Conservation (phyloP, 306 rosid genomes). For the Cicer arietinum region DNA sequence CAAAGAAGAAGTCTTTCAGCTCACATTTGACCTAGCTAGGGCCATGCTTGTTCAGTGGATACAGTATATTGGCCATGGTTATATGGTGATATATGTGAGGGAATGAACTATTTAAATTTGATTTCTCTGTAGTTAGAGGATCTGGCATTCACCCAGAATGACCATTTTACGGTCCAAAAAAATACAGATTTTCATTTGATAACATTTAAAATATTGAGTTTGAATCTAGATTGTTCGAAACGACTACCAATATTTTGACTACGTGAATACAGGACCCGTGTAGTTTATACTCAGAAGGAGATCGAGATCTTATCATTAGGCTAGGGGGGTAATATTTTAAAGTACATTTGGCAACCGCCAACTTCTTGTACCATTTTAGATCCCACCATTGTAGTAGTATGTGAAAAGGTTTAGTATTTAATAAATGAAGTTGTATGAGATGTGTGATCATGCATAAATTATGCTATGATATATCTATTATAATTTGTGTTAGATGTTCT, state of each 20-base stretch:
- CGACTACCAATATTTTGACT: too few relatives aligned
- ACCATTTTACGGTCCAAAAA: too few relatives aligned
- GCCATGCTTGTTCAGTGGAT: slow-evolving; percentile 15
- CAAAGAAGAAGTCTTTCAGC: slow-evolving; percentile 54
- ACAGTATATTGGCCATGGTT: neutral
- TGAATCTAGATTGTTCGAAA: too few relatives aligned
- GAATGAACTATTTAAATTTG: neutral
- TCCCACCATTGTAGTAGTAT: slow-evolving; percentile 18
- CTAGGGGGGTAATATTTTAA: neutral
- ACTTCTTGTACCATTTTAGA: slow-evolving; percentile 20
- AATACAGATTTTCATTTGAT: too few relatives aligned
- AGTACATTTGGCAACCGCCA: neutral
- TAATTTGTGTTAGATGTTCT: slow-evolving; percentile 25
- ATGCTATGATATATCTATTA: slow-evolving; percentile 7
- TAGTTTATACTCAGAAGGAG: neutral
- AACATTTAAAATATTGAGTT: too few relatives aligned
- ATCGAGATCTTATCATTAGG: neutral
- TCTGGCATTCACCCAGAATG: too few relatives aligned
- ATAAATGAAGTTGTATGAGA: slow-evolving; percentile 15
- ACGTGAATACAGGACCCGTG: too few relatives aligned
- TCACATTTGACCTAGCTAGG: slow-evolving; percentile 12
- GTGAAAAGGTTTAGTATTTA: slow-evolving; percentile 19
- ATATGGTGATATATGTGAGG: neutral
- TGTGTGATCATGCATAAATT: neutral
- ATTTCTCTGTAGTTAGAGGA: too few relatives aligned